A percentile compares a stretch with the other conserved stretches of the same genome.
phyloP scores from a whole-genome alignment of 2,329 filamentous ascomycete genomes.

The Neofusicoccum laricinum region DNA sequence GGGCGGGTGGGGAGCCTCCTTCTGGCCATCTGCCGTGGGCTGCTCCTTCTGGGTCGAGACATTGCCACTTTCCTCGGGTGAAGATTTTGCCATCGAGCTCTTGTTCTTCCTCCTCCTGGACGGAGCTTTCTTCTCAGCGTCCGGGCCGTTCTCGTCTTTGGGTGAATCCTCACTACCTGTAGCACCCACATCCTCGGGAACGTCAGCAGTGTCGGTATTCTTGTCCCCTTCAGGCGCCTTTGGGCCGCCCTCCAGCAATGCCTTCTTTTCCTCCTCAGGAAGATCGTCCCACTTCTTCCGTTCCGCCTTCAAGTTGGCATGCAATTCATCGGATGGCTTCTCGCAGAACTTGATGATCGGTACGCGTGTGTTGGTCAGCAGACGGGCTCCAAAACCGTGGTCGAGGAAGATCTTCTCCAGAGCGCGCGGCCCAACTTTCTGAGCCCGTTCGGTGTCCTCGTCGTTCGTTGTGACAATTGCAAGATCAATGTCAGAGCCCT shows the following conservation, averaged over 20 bases:
- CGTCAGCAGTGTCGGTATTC: not conserved
- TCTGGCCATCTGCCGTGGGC: not conserved
- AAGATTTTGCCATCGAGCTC: not conserved
- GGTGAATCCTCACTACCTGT: not conserved
- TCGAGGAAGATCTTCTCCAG: conserved; percentile 73
- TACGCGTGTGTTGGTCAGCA: conserved; percentile 75
- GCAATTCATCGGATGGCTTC: conserved; percentile 61
- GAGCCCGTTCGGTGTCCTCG: conserved; percentile 43
- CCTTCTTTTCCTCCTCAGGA: conserved; percentile 45
- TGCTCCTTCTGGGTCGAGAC: not conserved
- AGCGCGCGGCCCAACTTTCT: conserved; percentile 46
- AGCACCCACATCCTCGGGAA: not conserved
- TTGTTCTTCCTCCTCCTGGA: not conserved
- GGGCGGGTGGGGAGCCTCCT: not conserved
- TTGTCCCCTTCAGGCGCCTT: not conserved
- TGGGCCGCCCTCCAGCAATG: not conserved
- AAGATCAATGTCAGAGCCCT: conserved; percentile 88
- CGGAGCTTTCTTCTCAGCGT: not conserved
- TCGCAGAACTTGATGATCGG: conserved; percentile 88
- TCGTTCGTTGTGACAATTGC: conserved; percentile 64
- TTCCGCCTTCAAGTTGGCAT: conserved; percentile 60
- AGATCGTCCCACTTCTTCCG: conserved; percentile 68
- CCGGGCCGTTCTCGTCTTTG: not conserved
- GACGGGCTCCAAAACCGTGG: conserved; percentile 68
- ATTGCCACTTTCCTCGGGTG: not conserved